phyloP scores from a whole-genome alignment of 2,329 filamentous ascomycete species.

The Thermoascus crustaceus region DNA sequence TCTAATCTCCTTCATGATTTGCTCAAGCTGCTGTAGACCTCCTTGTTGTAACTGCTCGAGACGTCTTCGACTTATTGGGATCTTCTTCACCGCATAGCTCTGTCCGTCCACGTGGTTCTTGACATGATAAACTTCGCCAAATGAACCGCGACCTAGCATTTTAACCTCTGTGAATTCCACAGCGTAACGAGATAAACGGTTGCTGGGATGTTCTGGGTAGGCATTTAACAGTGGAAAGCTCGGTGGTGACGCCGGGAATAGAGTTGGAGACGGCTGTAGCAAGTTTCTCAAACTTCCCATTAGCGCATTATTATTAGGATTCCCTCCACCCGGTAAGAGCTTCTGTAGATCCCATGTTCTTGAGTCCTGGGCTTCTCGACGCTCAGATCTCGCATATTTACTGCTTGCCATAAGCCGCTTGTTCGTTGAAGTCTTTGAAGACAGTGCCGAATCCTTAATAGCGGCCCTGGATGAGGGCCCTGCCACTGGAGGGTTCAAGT shows the following conservation, averaged over 20 bases:
- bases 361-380: conserved; percentile 4
- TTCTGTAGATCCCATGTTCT: conserved; percentile 13
- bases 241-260: conserved; percentile 24
- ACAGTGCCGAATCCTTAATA: conserved; percentile 15
- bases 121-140: conserved; percentile 56
- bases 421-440: conserved; percentile 13
- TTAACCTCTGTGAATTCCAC: conserved; percentile 47
- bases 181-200: conserved; percentile 37
- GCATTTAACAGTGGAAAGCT: conserved; percentile 23
- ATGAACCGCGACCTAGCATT: conserved; percentile 56
- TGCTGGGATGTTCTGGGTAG: conserved; percentile 15
- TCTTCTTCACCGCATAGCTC: conserved; percentile 59
- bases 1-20: conserved; percentile 52
- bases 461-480: conserved; percentile 15
- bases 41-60: conserved; percentile 45
- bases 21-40: conserved; percentile 47
- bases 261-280: conserved; percentile 15
- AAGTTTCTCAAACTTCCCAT: conserved; percentile 16
- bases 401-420: conserved; percentile 12
- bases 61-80: conserved; percentile 47
- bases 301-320: no score
- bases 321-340: conserved; percentile 10
- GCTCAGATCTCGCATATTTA: conserved; percentile 4
- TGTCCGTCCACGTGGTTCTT: conserved; percentile 54
- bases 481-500: conserved; percentile 15